Evolutionary conservation across 2,329 filamentous ascomycete genomes (phyloP).

Genomic region (Fusarium begoniae): DNA sequence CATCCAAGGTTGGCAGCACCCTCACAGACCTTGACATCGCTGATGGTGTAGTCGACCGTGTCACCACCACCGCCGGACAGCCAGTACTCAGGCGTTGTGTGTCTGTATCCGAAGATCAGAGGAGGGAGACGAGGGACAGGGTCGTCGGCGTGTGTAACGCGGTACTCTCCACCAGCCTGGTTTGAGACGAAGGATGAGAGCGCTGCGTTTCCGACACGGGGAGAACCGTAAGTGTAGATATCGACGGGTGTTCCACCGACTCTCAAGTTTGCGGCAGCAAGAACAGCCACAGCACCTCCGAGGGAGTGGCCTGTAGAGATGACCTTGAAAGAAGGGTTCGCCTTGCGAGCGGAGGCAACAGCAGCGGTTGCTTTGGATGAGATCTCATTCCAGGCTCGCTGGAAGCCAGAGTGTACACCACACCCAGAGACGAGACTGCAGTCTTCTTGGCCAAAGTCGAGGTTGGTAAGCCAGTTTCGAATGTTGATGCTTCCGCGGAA

Average conservation of each 20-base stretch:
- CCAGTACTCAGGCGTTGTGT: constrained; percentile 77
- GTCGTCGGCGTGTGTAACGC: constrained; percentile 74
- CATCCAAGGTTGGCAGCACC: constrained; percentile 59
- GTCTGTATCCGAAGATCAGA: constrained; percentile 67
- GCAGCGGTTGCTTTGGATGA: constrained; percentile 51
- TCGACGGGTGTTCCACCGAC: constrained; percentile 56
- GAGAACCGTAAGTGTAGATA: constrained; percentile 73
- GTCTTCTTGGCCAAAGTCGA: constrained; percentile 44
- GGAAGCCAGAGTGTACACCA: constrained; percentile 66
- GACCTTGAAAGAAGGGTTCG: constrained; percentile 62
- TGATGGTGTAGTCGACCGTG: constrained; percentile 49
- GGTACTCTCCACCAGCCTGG: constrained; percentile 64
- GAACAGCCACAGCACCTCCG: constrained; percentile 69
- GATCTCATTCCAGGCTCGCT: constrained; percentile 66
- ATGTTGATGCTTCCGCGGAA: constrained; percentile 68
- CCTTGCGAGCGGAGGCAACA: constrained; percentile 53
- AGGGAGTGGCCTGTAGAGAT: constrained; percentile 75
- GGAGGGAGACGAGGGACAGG: constrained; percentile 75
- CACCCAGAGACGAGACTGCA: constrained; percentile 54
- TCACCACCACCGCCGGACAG: constrained; percentile 51
- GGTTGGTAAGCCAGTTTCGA: constrained; percentile 70
- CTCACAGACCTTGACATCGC: constrained; percentile 57
- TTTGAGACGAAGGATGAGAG: constrained; percentile 63
- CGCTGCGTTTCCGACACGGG: constrained; percentile 68
- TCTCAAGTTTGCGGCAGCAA: constrained; percentile 67